Conservation (phyloP, 1,284 basidiomycete genomes). For the Neonothopanus nambi region DNA sequence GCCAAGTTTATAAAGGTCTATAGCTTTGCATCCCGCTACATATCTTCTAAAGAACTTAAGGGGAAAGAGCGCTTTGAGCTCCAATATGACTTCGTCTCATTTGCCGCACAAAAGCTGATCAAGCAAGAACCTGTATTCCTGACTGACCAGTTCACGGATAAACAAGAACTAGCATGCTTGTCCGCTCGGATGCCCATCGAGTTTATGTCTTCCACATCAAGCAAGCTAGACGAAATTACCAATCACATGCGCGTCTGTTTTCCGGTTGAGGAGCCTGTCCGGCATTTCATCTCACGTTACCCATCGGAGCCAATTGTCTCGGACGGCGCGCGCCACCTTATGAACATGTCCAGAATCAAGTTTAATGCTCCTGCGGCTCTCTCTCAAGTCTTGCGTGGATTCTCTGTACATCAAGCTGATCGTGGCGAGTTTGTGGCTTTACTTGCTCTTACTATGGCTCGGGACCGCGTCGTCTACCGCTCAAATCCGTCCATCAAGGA, state of each 20-base stretch:
- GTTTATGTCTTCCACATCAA: slow-evolving; percentile 1
- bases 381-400: no score
- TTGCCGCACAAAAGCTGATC: not conserved
- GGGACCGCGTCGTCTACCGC: no score
- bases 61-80: not conserved
- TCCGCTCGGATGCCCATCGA: not conserved
- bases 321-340: no score
- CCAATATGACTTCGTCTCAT: not conserved
- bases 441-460: no score
- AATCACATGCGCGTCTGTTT: not conserved
- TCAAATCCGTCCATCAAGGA: no score
- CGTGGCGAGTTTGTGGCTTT: no score
- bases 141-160: not conserved
- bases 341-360: no score
- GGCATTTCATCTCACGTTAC: not conserved
- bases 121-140: not conserved
- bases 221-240: not conserved
- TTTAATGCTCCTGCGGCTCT: no score
- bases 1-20: not conserved
- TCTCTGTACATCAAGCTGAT: no score
- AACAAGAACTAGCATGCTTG: slow-evolving; percentile 1
- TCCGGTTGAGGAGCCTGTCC: not conserved
- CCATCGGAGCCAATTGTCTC: no score
- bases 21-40: not conserved
- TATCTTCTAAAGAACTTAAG: not conserved